A percentile compares a stretch with the other conserved stretches of the same genome.
phyloP scores from a whole-genome alignment of 306 rosid genomes.

The Lathyrus oleraceus region DNA sequence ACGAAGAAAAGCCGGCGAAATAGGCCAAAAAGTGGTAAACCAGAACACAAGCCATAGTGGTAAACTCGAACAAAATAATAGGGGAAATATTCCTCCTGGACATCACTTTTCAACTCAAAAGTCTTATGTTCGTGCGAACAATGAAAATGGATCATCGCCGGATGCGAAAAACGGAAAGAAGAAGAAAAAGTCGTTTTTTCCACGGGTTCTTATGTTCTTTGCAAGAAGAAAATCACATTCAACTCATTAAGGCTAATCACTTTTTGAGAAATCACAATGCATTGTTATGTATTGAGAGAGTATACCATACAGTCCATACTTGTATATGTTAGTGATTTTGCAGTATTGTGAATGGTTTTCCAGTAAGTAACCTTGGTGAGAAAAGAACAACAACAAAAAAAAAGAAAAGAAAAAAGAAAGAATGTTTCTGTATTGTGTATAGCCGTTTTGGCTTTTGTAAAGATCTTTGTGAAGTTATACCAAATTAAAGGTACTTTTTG shows the following conservation, averaged over 20 bases:
- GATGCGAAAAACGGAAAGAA: conserved; percentile 66
- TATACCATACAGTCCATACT: conserved; percentile 30
- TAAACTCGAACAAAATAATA: conserved; percentile 30
- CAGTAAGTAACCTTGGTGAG: conserved; percentile 43
- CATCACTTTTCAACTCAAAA: conserved; percentile 50
- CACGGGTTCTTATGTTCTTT: conserved; percentile 85
- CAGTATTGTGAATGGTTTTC: conserved; percentile 37
- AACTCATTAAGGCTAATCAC: conserved; percentile 41
- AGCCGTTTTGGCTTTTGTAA: conserved; percentile 48
- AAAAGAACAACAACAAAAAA: conserved; percentile 28
- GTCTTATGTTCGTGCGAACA: conserved; percentile 32
- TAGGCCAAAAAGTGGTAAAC: conserved; percentile 46
- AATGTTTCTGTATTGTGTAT: conserved; percentile 41
- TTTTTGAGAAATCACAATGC: conserved; percentile 35
- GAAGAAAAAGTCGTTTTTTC: conserved; percentile 81
- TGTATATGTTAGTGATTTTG: conserved; percentile 45
- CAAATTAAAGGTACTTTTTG: conserved; percentile 2
- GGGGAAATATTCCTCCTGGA: conserved; percentile 27
- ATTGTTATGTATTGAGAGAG: conserved; percentile 26
- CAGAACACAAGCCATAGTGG: conserved; percentile 42
- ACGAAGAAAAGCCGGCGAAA: conserved; percentile 56
- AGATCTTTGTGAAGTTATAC: conserved; percentile 31
- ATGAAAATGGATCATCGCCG: conserved; percentile 43
- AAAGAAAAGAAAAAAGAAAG: conserved; percentile 32
- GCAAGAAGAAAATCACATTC: conserved; percentile 60